These are phyloP conservation scores for Skeletonema tropicum DNA, from an alignment of 108 stramenopile genomes.

Conservation along the genomic window DNA sequence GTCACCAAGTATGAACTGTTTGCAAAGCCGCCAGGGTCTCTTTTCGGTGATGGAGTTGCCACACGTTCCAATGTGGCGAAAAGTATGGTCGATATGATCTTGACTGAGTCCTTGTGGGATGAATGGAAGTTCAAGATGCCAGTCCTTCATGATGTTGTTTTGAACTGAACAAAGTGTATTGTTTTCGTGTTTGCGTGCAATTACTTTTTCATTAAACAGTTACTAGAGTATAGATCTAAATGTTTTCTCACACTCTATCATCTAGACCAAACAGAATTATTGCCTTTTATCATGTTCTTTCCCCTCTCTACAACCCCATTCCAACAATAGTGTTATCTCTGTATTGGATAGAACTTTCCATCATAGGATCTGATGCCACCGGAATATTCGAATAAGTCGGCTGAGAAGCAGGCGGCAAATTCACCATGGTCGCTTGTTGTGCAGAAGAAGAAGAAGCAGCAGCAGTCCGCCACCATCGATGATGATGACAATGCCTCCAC, in stretches of 20 bases:
- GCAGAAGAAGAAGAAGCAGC: not conserved
- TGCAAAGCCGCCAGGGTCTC: constrained; percentile 11
- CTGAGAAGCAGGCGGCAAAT: constrained; percentile 30
- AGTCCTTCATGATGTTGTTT: constrained; percentile 27
- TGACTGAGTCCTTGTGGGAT: constrained; percentile 20
- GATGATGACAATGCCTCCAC: not conserved
- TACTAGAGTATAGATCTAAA: too few relatives aligned
- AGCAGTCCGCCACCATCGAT: constrained; percentile 10
- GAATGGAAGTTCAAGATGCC: constrained; percentile 44
- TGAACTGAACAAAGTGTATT: not conserved
- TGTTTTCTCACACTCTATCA: too few relatives aligned
- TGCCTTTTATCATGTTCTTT: too few relatives aligned
- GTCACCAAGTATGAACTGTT: constrained; percentile 36
- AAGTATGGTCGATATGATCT: constrained; percentile 32
- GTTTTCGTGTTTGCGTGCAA: too few relatives aligned
- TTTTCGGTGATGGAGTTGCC: constrained; percentile 18
- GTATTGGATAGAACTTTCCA: constrained; percentile 50
- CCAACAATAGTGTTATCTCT: constrained; percentile 36
- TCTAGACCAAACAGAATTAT: too few relatives aligned
- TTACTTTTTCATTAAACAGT: too few relatives aligned
- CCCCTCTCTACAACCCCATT: constrained; percentile 38
- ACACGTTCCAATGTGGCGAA: constrained; percentile 38
- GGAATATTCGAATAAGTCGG: constrained; percentile 44
- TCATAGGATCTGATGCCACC: constrained; percentile 17
- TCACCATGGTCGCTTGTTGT: constrained; percentile 20